Conservation (phyloP, 257 asterid genomes). For the Solanum etuberosum region DNA sequence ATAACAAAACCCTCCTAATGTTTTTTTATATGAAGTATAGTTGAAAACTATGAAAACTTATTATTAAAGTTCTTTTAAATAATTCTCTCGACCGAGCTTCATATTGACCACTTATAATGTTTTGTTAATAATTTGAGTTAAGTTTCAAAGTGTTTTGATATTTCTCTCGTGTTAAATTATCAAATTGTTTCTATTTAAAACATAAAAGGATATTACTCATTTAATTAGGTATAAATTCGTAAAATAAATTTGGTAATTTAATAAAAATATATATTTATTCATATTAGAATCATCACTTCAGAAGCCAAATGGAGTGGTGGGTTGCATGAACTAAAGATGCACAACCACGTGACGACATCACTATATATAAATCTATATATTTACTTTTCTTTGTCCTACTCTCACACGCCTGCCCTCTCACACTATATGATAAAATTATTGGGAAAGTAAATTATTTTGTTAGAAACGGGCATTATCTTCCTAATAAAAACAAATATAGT, state of each 20-base stretch:
- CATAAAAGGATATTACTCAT: background rate
- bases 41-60: too few relatives aligned
- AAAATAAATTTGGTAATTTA: rapidly evolving
- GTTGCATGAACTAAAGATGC: constrained; percentile 13
- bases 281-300: background rate
- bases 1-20: background rate
- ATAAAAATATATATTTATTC: too few relatives aligned
- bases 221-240: background rate
- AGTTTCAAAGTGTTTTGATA: too few relatives aligned
- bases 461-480: background rate
- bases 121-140: too few relatives aligned
- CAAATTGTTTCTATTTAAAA: background rate
- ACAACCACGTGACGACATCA: constrained; percentile 20
- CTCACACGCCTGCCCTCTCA: background rate
- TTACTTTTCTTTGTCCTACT: background rate
- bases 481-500: background rate
- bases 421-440: background rate
- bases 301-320: constrained; percentile 2
- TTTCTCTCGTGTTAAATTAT: too few relatives aligned
- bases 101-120: background rate
- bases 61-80: too few relatives aligned
- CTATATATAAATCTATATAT: background rate
- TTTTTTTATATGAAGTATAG: background rate
- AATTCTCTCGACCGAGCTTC: background rate
- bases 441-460: background rate